Evolutionary conservation across 768 basidiomycete species (phyloP).

Genomic region (Mycena vitilis): DNA sequence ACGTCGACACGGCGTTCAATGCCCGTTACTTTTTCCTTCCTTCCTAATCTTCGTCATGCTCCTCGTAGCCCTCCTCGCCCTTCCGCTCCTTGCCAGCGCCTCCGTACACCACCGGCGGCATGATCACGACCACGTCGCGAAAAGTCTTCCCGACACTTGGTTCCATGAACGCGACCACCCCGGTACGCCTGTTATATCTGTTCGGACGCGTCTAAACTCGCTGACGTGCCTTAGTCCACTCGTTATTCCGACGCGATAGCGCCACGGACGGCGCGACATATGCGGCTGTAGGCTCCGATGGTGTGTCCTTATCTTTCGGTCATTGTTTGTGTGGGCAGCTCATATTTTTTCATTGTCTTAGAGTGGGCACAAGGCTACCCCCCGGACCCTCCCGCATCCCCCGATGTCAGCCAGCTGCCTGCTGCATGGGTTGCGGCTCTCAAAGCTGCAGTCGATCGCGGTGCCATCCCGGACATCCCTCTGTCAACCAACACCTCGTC

Average conservation of each 20-base stretch:
- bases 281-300: slow-evolving; percentile 23
- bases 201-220: neutral
- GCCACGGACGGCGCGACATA: slow-evolving; percentile 48
- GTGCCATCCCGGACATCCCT: slow-evolving; percentile 80
- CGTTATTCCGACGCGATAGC: slow-evolving; percentile 69
- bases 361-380: slow-evolving; percentile 19
- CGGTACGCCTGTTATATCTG: slow-evolving; percentile 1
- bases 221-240: slow-evolving; percentile 42
- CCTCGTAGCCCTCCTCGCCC: slow-evolving; percentile 7
- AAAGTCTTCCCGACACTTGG: slow-evolving; percentile 61
- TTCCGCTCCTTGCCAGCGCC: slow-evolving; percentile 21
- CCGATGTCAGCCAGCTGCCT: slow-evolving; percentile 15
- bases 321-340: neutral
- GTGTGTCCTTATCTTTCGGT: neutral
- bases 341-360: neutral
- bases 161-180: slow-evolving; percentile 68
- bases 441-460: slow-evolving; percentile 70
- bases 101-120: neutral
- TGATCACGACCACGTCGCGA: slow-evolving; percentile 5
- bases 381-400: neutral
- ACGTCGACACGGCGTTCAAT: neutral
- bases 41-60: slow-evolving; percentile 9
- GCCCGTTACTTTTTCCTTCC: slow-evolving; percentile 10
- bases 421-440: slow-evolving; percentile 52
- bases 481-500: slow-evolving; percentile 51